These are phyloP conservation scores for Phalaenopsis aphrodite DNA, from an alignment of 106 monocot genomes.

Conservation along the genomic window DNA sequence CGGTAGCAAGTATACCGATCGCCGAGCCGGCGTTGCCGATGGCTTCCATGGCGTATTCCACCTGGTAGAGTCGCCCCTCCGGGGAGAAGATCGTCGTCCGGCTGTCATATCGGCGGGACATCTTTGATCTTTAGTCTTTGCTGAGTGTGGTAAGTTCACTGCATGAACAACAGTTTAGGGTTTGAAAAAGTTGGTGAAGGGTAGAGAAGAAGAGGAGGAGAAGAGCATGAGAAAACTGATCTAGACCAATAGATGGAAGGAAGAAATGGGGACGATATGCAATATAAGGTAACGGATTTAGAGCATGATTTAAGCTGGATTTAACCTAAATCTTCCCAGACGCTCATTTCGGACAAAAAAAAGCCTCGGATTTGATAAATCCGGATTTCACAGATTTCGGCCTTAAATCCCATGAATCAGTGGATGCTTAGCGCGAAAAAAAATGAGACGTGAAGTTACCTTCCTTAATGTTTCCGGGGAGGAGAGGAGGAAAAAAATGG, in stretches of 20 bases:
- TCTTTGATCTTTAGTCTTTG: slow-evolving; percentile 9
- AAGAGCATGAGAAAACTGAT: not conserved
- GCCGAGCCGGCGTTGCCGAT: slow-evolving; percentile 77
- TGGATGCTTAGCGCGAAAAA: too few species aligned
- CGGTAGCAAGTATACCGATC: slow-evolving; percentile 49
- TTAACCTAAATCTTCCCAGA: too few species aligned
- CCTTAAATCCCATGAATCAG: too few species aligned
- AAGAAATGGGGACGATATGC: too few species aligned
- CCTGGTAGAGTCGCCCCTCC: slow-evolving; percentile 69
- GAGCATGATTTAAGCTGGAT: too few species aligned
- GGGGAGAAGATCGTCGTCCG: slow-evolving; percentile 76
- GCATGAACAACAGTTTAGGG: not conserved
- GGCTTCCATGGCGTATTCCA: slow-evolving; percentile 77
- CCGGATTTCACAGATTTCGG: too few species aligned
- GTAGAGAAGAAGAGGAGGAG: not conserved
- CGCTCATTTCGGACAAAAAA: fast-evolving
- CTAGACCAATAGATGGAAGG: too few species aligned
- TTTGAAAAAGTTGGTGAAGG: not conserved
- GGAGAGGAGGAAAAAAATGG: too few species aligned
- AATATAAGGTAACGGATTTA: too few species aligned
- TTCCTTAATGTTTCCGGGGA: too few species aligned
- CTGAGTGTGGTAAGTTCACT: not conserved
- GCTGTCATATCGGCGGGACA: slow-evolving; percentile 74
- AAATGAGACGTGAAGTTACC: too few species aligned
- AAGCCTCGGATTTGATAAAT: too few species aligned